Evolutionary conservation across 202 grass and related monocot genomes (phyloP).

Genomic region (Saccharum hybrid): DNA sequence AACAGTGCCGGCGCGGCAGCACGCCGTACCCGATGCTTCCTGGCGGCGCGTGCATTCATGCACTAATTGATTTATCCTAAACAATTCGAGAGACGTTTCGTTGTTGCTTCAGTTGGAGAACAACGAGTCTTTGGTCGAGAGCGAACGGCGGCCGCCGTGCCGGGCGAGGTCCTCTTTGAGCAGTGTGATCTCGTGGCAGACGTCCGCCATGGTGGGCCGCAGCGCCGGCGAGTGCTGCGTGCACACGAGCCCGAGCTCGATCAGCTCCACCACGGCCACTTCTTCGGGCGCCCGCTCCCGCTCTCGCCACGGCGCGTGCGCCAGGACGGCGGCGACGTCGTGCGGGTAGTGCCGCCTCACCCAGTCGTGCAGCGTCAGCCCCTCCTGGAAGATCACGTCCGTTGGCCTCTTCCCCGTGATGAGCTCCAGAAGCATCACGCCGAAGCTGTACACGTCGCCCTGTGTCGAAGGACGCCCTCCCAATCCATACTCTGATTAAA

Average conservation of each 20-base stretch:
- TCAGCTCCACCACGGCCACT: constrained; percentile 46
- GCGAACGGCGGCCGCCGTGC: constrained; percentile 15
- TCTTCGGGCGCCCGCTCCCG: constrained; percentile 1
- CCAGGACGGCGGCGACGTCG: constrained; percentile 46
- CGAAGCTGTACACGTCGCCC: constrained; percentile 93
- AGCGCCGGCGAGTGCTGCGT: constrained; percentile 57
- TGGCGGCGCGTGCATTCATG: too few species aligned
- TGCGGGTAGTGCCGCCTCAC: constrained; percentile 68
- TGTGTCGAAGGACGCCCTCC: constrained; percentile 61
- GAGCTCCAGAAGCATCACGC: constrained; percentile 73
- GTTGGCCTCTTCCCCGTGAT: constrained; percentile 70
- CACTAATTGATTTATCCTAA: constrained; percentile 11
- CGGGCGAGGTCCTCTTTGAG: constrained; percentile 46
- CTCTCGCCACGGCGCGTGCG: constrained; percentile 35
- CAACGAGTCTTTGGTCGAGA: constrained; percentile 43
- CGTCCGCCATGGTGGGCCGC: constrained; percentile 62
- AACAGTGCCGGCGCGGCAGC: neutral
- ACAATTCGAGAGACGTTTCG: neutral
- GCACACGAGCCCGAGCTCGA: constrained; percentile 71
- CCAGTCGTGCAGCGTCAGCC: constrained; percentile 73
- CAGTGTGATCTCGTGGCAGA: constrained; percentile 54
- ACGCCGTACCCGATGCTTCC: too few species aligned
- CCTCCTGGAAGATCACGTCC: constrained; percentile 81
- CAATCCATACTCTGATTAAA: constrained; percentile 69
- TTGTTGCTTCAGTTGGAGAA: constrained; percentile 37